Evolutionary conservation across 2,329 filamentous ascomycete genomes (phyloP).

Genomic region (Ophiostoma pallidulum): DNA sequence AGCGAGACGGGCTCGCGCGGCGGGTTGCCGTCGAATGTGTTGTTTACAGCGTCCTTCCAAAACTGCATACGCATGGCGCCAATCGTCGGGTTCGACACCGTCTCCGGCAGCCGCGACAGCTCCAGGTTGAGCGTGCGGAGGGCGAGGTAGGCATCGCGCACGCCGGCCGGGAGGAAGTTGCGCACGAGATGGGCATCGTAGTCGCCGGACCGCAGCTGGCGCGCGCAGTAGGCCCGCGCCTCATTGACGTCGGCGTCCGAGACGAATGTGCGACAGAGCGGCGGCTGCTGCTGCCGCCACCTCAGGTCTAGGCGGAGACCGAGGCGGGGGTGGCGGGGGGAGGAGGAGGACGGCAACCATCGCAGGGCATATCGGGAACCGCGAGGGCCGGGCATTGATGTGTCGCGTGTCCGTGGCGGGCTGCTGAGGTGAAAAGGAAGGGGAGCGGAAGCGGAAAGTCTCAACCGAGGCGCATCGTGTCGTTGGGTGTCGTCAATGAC

Average conservation of each 20-base stretch:
- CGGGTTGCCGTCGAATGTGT: conserved; percentile 62
- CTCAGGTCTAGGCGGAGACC: no score
- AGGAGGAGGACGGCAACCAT: conserved; percentile 18
- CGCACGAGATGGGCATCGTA: conserved; percentile 79
- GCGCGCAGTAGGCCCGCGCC: conserved; percentile 44
- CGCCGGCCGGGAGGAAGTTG: conserved; percentile 67
- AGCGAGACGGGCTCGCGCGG: conserved; percentile 88
- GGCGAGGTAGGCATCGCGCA: conserved; percentile 77
- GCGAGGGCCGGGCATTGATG: conserved; percentile 31
- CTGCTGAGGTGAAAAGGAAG: no score
- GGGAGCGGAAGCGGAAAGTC: no score
- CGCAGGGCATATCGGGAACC: conserved; percentile 29
- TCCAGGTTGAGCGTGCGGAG: conserved; percentile 90
- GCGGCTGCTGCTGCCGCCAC: no score
- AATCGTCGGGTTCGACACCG: conserved; percentile 78
- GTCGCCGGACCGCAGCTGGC: conserved; percentile 57
- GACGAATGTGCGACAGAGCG: conserved; percentile 34
- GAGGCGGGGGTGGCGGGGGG: not conserved
- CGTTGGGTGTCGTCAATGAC: no score
- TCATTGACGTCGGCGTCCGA: conserved; percentile 43
- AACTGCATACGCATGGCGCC: conserved; percentile 88
- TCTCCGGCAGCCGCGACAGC: conserved; percentile 79
- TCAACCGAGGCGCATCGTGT: no score
- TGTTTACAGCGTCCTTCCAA: conserved; percentile 78
- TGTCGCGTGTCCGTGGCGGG: not conserved